These are phyloP conservation scores for Detonula confervacea DNA, from an alignment of 352 stramenopile genomes.

Conservation along the genomic window DNA sequence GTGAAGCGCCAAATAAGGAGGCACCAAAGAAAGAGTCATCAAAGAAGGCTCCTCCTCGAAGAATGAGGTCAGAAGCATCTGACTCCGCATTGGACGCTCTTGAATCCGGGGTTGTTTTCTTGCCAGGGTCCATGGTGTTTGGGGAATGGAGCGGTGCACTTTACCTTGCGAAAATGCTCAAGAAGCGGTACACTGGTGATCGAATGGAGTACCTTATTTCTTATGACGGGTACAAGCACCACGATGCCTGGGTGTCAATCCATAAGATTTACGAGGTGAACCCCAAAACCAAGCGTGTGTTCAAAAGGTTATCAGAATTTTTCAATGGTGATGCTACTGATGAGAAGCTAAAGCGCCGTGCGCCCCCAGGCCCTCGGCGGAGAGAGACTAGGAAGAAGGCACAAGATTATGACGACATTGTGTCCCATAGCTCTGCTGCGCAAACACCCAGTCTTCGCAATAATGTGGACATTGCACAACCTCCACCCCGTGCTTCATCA, in stretches of 20 bases:
- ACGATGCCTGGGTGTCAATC: conserved; percentile 66
- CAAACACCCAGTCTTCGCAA: background rate
- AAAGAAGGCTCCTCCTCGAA: conserved; percentile 28
- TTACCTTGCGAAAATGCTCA: conserved; percentile 71
- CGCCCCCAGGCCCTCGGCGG: conserved; percentile 20
- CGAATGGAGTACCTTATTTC: conserved; percentile 59
- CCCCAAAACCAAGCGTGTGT: conserved; percentile 57
- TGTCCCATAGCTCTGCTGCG: background rate
- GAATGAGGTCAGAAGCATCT: conserved; percentile 49
- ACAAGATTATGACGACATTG: conserved; percentile 31
- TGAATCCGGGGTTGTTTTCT: conserved; percentile 58
- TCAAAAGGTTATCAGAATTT: conserved; percentile 55
- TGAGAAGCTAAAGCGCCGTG: conserved; percentile 14
- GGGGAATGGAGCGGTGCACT: conserved; percentile 50
- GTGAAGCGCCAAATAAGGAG: too few relatives aligned
- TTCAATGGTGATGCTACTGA: background rate
- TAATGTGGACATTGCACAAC: background rate
- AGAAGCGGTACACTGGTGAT: conserved; percentile 54
- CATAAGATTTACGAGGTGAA: conserved; percentile 72
- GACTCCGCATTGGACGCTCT: conserved; percentile 44
- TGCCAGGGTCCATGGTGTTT: conserved; percentile 67
- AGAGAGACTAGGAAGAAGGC: conserved; percentile 37
- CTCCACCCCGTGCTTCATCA: conserved; percentile 14
- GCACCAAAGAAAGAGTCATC: too few relatives aligned
- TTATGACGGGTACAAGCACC: conserved; percentile 60